A percentile compares a stretch with the other conserved stretches of the same genome.
phyloP scores from a whole-genome alignment of 1,284 basidiomycete species.

The Fomitopsis palustris region DNA sequence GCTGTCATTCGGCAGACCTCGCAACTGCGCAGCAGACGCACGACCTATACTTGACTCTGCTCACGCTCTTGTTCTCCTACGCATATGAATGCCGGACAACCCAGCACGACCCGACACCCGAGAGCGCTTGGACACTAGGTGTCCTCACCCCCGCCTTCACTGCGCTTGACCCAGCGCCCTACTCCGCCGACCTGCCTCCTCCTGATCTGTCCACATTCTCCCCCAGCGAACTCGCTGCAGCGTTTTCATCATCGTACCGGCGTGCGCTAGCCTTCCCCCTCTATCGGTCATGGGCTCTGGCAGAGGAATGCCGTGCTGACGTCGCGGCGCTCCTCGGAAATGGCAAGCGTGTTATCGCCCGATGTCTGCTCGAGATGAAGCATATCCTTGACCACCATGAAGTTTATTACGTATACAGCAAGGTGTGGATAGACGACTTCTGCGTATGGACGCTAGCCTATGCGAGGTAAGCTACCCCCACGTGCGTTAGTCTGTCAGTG shows the following conservation, averaged over 20 bases:
- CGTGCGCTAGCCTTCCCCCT: constrained; percentile 72
- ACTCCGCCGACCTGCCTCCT: constrained; percentile 23
- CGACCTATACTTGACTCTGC: constrained; percentile 61
- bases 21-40: constrained; percentile 49
- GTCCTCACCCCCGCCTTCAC: constrained; percentile 69
- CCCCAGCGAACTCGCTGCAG: constrained; percentile 43
- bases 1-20: constrained; percentile 47
- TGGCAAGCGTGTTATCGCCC: constrained; percentile 58
- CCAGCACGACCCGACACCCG: constrained; percentile 70
- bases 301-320: constrained; percentile 63
- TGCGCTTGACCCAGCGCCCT: constrained; percentile 69
- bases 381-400: constrained; percentile 73
- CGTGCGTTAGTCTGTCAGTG: neutral
- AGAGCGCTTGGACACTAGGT: constrained; percentile 81
- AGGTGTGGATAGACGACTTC: constrained; percentile 80
- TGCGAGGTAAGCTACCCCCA: constrained; percentile 41
- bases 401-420: constrained; percentile 79
- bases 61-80: constrained; percentile 70
- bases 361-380: constrained; percentile 67
- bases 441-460: constrained; percentile 68
- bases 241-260: constrained; percentile 62
- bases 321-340: constrained; percentile 51
- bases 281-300: constrained; percentile 69
- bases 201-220: constrained; percentile 31
- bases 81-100: constrained; percentile 76